These are phyloP conservation scores for Coemansia sp. DNA, from an alignment of 192 early-diverging fungal species.

Conservation along the genomic window DNA sequence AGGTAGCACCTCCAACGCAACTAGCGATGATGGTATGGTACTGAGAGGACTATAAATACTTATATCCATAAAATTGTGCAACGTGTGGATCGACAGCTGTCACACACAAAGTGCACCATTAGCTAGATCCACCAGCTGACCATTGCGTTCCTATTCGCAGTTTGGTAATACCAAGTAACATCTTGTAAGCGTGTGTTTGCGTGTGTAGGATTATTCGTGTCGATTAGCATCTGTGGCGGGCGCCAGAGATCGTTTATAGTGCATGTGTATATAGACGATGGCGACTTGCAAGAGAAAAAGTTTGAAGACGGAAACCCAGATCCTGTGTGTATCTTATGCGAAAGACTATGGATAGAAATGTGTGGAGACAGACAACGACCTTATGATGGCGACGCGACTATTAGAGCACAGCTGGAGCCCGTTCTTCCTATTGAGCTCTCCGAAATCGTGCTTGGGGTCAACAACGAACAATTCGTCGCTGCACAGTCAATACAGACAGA, in stretches of 20 bases:
- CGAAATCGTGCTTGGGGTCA: conserved; percentile 45
- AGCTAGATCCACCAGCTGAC: background rate
- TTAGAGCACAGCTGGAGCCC: conserved; percentile 18
- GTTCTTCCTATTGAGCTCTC: conserved; percentile 30
- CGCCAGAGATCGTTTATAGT: conserved; percentile 8
- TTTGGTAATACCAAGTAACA: background rate
- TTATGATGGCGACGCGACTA: background rate
- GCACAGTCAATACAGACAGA: conserved; percentile 19
- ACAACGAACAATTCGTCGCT: conserved; percentile 22
- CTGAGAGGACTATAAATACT: background rate
- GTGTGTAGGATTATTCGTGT: conserved; percentile 7
- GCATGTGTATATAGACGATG: background rate
- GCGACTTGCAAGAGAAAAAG: background rate
- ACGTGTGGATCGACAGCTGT: background rate
- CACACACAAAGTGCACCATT: background rate
- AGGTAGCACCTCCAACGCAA: conserved; percentile 3
- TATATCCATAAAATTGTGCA: background rate
- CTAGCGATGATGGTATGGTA: background rate
- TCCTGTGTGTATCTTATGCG: conserved; percentile 16
- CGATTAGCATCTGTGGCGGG: background rate
- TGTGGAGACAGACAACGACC: background rate
- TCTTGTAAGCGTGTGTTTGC: no score
- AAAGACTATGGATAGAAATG: conserved; percentile 14
- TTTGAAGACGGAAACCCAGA: background rate
- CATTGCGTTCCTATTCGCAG: background rate